Conservation (phyloP, 768 basidiomycete genomes). For the Rhodotorula kratochvilovae region DNA sequence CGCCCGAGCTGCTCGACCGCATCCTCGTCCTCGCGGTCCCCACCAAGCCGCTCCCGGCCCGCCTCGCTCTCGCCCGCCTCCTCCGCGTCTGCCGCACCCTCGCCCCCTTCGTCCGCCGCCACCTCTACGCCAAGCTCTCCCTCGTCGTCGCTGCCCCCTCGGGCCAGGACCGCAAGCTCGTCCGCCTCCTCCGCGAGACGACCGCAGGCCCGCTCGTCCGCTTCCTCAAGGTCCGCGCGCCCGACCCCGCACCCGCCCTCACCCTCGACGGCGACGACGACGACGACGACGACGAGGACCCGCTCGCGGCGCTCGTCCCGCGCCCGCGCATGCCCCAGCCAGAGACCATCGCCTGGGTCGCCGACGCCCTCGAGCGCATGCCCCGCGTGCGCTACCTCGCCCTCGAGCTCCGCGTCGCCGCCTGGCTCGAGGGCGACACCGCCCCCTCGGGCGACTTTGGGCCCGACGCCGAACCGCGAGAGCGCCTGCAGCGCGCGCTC, state of each 20-base stretch:
- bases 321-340: neutral
- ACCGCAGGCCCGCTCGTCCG: neutral
- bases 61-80: neutral
- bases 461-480: neutral
- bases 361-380: neutral
- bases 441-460: neutral
- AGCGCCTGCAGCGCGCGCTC: neutral
- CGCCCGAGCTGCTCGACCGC: slow-evolving; percentile 22
- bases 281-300: slow-evolving; percentile 9
- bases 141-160: slow-evolving; percentile 6
- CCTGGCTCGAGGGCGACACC: neutral
- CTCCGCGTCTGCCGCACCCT: slow-evolving; percentile 10
- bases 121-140: slow-evolving; percentile 4
- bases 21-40: slow-evolving; percentile 8
- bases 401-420: slow-evolving; percentile 8
- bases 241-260: neutral
- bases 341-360: neutral
- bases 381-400: slow-evolving; percentile 2
- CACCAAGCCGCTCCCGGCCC: neutral
- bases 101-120: slow-evolving; percentile 9
- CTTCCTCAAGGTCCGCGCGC: slow-evolving; percentile 4
- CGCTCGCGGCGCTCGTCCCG: neutral
- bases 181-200: neutral
- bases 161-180: neutral
- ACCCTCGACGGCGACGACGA: neutral